Percentiles rank a stretch among this genome's conserved stretches.
These are phyloP conservation scores for Boletus rufocinnamomeus DNA, from an alignment of 768 basidiomycete genomes.

Conservation along the genomic window DNA sequence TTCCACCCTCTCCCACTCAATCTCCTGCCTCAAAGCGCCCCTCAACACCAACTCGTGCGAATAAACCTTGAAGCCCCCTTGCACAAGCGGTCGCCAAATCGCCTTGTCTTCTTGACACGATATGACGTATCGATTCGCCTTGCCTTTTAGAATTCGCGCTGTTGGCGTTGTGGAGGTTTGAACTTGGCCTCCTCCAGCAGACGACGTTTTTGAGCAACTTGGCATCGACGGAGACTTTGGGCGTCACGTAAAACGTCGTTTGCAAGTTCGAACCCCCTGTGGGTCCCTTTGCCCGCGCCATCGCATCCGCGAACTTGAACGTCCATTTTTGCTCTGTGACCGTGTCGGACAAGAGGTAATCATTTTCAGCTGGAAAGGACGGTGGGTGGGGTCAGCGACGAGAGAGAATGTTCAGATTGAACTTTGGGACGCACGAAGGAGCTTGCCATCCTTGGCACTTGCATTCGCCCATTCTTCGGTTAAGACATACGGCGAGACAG, in stretches of 20 bases:
- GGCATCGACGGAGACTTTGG: slow-evolving; percentile 56
- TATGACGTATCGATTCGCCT: slow-evolving; percentile 56
- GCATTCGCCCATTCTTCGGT: slow-evolving; percentile 67
- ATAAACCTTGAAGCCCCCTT: slow-evolving; percentile 59
- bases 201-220: slow-evolving; percentile 72
- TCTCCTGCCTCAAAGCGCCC: slow-evolving; percentile 62
- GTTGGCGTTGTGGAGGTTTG: slow-evolving; percentile 51
- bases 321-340: slow-evolving; percentile 64
- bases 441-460: slow-evolving; percentile 52
- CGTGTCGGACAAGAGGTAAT: slow-evolving; percentile 61
- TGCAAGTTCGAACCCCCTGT: slow-evolving; percentile 51
- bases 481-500: slow-evolving; percentile 61
- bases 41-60: slow-evolving; percentile 66
- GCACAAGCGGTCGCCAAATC: slow-evolving; percentile 64
- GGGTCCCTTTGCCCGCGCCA: slow-evolving; percentile 54
- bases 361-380: slow-evolving; percentile 53
- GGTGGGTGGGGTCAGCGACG: neutral
- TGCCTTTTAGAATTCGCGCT: slow-evolving; percentile 51
- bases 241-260: slow-evolving; percentile 75
- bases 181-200: slow-evolving; percentile 73
- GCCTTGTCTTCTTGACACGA: slow-evolving; percentile 64
- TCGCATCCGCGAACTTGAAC: slow-evolving; percentile 62
- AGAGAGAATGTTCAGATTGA: neutral
- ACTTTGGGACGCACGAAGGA: slow-evolving; percentile 58
- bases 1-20: slow-evolving; percentile 57